Conservation (phyloP, 176 grass and related monocot genomes). For the Tillandsia fasciculata region DNA sequence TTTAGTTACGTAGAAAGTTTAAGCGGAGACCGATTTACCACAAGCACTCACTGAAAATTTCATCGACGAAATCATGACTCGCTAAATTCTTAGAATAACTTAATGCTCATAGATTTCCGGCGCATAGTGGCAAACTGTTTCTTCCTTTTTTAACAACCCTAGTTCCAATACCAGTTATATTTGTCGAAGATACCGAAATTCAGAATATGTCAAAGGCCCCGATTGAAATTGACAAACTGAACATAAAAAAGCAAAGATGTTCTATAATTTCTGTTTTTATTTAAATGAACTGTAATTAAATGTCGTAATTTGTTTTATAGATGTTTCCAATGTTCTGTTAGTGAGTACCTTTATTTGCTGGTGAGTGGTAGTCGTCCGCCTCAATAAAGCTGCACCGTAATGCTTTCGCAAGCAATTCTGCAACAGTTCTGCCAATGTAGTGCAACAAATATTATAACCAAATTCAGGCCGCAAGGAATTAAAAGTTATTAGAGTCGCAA, state of each 20-base stretch:
- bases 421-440: constrained; percentile 42
- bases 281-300: neutral
- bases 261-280: neutral
- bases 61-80: too few species aligned
- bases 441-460: neutral
- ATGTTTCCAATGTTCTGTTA: neutral
- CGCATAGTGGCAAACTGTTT: too few species aligned
- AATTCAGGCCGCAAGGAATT: neutral
- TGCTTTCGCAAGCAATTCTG: constrained; percentile 47
- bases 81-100: too few species aligned
- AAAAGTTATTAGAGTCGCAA: neutral
- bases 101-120: too few species aligned
- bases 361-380: constrained; percentile 78
- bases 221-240: too few species aligned
- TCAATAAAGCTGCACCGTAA: constrained; percentile 67
- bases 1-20: too few species aligned
- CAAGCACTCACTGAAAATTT: too few species aligned
- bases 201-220: too few species aligned
- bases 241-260: neutral
- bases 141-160: too few species aligned
- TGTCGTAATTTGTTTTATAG: neutral
- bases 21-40: too few species aligned
- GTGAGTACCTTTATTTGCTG: constrained; percentile 66
- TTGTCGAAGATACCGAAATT: too few species aligned
- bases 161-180: too few species aligned